These are phyloP conservation scores for Chalciporus sp. DNA, from an alignment of 1,284 basidiomycete species.

Conservation along the genomic window DNA sequence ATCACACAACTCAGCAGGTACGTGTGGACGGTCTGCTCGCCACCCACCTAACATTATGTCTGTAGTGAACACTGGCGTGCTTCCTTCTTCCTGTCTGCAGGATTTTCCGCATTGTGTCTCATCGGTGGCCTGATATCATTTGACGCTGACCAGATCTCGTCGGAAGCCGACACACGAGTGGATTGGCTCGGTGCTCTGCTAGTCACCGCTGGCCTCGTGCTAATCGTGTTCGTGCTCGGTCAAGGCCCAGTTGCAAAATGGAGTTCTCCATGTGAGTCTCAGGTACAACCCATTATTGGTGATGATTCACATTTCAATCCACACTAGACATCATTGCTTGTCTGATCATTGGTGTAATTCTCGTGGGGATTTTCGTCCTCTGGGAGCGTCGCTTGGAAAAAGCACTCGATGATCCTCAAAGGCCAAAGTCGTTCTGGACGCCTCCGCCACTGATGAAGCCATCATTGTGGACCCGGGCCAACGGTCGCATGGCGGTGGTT, in stretches of 20 bases:
- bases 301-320: constrained; percentile 4
- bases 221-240: constrained; percentile 80
- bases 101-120: constrained; percentile 51
- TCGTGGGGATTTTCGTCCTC: constrained; percentile 54
- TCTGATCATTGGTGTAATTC: constrained; percentile 56
- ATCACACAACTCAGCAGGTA: constrained; percentile 63
- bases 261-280: constrained; percentile 66
- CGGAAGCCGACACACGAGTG: constrained; percentile 58
- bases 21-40: constrained; percentile 3
- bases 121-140: constrained; percentile 55
- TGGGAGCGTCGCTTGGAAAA: constrained; percentile 65
- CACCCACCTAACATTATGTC: constrained; percentile 1
- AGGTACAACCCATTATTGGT: background rate
- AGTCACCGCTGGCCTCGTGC: constrained; percentile 73
- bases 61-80: constrained; percentile 60
- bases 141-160: constrained; percentile 50
- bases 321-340: constrained; percentile 50
- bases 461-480: constrained; percentile 60
- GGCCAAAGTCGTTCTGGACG: constrained; percentile 38
- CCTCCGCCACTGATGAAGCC: constrained; percentile 66
- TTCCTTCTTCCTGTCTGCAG: constrained; percentile 58
- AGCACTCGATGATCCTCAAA: constrained; percentile 18
- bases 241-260: constrained; percentile 79
- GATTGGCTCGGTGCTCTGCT: constrained; percentile 85
- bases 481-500: constrained; percentile 61